These are phyloP conservation scores for Rosa lucieae DNA, from an alignment of 306 rosid genomes.

Conservation along the genomic window DNA sequence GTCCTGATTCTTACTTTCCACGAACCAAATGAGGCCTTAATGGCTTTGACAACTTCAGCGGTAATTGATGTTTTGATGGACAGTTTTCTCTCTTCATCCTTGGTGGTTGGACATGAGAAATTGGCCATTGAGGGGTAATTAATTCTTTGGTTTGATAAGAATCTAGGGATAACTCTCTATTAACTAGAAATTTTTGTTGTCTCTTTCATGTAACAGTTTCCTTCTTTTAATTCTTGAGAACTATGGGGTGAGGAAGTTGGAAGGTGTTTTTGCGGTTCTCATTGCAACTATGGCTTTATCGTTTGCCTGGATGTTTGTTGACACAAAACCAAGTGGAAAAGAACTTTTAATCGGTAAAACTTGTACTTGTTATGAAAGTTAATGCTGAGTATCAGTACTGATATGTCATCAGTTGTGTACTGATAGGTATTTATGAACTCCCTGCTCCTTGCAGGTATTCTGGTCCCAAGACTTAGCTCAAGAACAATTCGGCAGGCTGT, in stretches of 20 bases:
- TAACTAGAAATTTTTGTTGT: conserved; percentile 38
- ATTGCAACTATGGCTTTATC: conserved; percentile 76
- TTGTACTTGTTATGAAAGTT: background rate
- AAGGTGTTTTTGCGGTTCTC: conserved; percentile 83
- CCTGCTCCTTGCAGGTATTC: conserved; percentile 52
- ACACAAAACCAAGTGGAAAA: conserved; percentile 65
- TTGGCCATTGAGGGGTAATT: background rate
- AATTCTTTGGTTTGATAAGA: background rate
- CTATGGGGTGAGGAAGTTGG: conserved; percentile 92
- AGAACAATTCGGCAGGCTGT: conserved; percentile 89
- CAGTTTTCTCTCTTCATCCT: background rate
- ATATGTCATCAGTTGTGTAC: background rate
- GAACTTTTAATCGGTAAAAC: conserved; percentile 66
- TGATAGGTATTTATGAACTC: conserved; percentile 25
- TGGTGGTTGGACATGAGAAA: background rate
- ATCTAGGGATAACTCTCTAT: conserved; percentile 7
- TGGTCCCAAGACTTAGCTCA: conserved; percentile 80
- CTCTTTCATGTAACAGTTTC: conserved; percentile 49
- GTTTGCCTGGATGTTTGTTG: conserved; percentile 92
- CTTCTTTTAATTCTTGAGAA: conserved; percentile 78
- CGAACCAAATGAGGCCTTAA: too few relatives aligned
- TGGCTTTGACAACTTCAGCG: background rate
- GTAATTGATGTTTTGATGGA: background rate
- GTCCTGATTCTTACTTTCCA: too few relatives aligned
- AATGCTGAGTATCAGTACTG: background rate